A percentile compares a stretch with the other conserved stretches of the same genome.
These are phyloP conservation scores for Phytopythium helicoides DNA, from an alignment of 352 stramenopile genomes.

Conservation along the genomic window DNA sequence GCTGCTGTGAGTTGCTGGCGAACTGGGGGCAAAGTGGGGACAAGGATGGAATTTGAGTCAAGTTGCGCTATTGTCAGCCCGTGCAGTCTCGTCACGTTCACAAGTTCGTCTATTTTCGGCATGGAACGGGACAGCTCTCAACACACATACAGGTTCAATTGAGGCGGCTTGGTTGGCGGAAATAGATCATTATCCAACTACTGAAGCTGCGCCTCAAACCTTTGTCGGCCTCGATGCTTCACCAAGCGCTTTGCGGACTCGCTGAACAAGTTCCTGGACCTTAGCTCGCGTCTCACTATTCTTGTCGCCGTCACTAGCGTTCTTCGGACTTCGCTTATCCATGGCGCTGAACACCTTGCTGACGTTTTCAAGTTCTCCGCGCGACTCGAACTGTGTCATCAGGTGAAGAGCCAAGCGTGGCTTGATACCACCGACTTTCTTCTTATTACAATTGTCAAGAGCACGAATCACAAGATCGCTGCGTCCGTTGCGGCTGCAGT, in stretches of 20 bases:
- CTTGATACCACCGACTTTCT: conserved; percentile 5
- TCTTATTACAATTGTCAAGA: conserved; percentile 2
- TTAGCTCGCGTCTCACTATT: neutral
- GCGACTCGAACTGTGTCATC: conserved; percentile 5
- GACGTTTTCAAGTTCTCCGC: conserved; percentile 2
- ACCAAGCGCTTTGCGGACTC: neutral
- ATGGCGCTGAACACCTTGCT: conserved; percentile 1
- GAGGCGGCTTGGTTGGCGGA: too few relatives aligned
- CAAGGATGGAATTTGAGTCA: too few relatives aligned
- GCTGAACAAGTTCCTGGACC: neutral
- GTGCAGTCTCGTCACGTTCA: neutral
- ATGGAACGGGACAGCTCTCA: too few relatives aligned
- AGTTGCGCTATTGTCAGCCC: neutral
- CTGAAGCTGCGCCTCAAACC: too few relatives aligned
- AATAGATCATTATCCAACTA: too few relatives aligned
- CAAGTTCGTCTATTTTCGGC: too few relatives aligned
- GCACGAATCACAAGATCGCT: conserved; percentile 10
- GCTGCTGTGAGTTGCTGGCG: too few relatives aligned
- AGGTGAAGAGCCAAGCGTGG: conserved; percentile 4
- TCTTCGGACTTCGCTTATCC: neutral
- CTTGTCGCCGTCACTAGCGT: neutral
- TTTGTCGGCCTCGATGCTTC: too few relatives aligned
- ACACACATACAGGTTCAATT: too few relatives aligned
- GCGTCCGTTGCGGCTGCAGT: conserved; percentile 35
- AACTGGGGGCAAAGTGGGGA: too few relatives aligned